Percentiles rank a stretch among this genome's conserved stretches.
These are phyloP conservation scores for Fusarium xyrophilum DNA, from an alignment of 2,329 filamentous ascomycete genomes.

Conservation along the genomic window DNA sequence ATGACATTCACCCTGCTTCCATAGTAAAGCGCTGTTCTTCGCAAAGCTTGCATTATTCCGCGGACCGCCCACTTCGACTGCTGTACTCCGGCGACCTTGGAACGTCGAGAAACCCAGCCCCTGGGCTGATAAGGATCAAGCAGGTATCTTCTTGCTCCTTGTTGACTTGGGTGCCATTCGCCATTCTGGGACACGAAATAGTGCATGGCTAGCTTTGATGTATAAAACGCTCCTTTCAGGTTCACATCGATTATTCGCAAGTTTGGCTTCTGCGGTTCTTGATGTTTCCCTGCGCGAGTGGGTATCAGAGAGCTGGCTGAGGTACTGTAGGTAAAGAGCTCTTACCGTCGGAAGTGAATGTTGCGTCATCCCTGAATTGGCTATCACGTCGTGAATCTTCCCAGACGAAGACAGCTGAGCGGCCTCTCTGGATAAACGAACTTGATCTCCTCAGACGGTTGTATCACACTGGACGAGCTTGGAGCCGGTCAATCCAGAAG, in stretches of 20 bases:
- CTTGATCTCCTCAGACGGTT: not conserved
- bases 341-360: not conserved
- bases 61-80: constrained; percentile 6
- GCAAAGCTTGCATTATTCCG: constrained; percentile 6
- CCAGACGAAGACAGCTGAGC: not conserved
- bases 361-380: constrained; percentile 5
- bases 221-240: not conserved
- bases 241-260: not conserved
- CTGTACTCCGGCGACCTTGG: constrained; percentile 2
- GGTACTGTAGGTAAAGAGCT: accelerated
- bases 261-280: not conserved
- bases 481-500: accelerated
- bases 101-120: not conserved
- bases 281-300: not conserved
- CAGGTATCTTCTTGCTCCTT: not conserved
- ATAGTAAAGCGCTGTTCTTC: not conserved
- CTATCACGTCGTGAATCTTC: not conserved
- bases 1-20: constrained; percentile 1
- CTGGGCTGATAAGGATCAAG: not conserved
- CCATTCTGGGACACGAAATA: not conserved
- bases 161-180: not conserved
- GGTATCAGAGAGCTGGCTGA: too few relatives aligned
- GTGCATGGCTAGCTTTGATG: not conserved
- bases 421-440: not conserved
- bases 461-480: not conserved